Conservation (phyloP, 2,329 filamentous ascomycete genomes). For the Mycocentrospora acerina region DNA sequence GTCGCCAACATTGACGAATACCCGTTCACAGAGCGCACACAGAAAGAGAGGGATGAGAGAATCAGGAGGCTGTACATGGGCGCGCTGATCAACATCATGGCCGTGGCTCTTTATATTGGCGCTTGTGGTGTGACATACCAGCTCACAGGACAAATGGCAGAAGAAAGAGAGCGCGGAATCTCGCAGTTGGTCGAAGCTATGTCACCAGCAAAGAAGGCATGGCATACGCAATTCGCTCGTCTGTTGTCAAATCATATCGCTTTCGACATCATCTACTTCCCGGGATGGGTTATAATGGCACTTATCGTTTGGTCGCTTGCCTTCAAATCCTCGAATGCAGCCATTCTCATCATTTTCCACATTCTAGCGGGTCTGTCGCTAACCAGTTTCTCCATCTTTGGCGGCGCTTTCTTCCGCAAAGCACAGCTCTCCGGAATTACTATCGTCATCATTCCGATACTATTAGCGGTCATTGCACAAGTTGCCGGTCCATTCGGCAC, state of each 20-base stretch:
- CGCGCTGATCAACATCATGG: constrained; percentile 73
- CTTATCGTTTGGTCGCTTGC: constrained; percentile 66
- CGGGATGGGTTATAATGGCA: constrained; percentile 78
- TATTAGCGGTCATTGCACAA: constrained; percentile 82
- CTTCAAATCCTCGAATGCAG: constrained; percentile 47
- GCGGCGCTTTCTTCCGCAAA: constrained; percentile 80
- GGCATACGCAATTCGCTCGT: constrained; percentile 77
- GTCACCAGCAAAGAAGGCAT: constrained; percentile 74
- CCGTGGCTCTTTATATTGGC: constrained; percentile 75
- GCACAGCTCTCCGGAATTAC: constrained; percentile 86
- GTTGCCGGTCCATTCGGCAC: constrained; percentile 65
- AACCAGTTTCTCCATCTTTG: constrained; percentile 77
- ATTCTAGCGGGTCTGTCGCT: constrained; percentile 75
- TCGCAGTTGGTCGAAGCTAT: constrained; percentile 87
- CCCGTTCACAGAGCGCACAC: constrained; percentile 72
- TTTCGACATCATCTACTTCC: constrained; percentile 76
- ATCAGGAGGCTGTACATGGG: constrained; percentile 72
- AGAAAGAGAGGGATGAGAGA: constrained; percentile 63
- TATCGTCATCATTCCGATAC: constrained; percentile 68
- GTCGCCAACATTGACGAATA: constrained; percentile 60
- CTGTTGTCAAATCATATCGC: constrained; percentile 77
- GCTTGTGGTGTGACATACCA: constrained; percentile 85
- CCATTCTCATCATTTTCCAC: constrained; percentile 60
- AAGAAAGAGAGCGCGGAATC: constrained; percentile 84
- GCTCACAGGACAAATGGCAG: constrained; percentile 79